Conservation (phyloP, 768 basidiomycete genomes). For the Amanita phalloides region DNA sequence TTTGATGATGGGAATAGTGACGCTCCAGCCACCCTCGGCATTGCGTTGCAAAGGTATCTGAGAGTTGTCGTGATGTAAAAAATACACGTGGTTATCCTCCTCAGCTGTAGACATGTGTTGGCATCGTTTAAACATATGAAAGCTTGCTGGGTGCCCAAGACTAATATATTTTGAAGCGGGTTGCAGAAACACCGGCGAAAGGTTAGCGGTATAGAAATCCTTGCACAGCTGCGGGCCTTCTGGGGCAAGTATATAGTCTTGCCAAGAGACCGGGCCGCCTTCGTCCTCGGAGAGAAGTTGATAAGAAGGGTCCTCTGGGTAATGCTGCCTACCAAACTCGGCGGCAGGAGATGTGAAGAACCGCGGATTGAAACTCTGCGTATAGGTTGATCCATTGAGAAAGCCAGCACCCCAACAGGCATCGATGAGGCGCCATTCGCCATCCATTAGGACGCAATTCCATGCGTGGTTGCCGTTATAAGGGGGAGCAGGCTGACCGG, state of each 20-base stretch:
- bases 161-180: slow-evolving; percentile 22
- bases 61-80: slow-evolving; percentile 22
- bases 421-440: slow-evolving; percentile 36
- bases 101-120: slow-evolving; percentile 33
- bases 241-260: slow-evolving; percentile 32
- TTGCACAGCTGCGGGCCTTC: slow-evolving; percentile 24
- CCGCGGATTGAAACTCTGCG: slow-evolving; percentile 22
- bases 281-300: slow-evolving; percentile 29
- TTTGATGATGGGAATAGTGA: slow-evolving; percentile 22
- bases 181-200: slow-evolving; percentile 22
- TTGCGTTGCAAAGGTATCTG: slow-evolving; percentile 24
- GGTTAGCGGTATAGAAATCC: slow-evolving; percentile 23
- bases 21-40: slow-evolving; percentile 30
- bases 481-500: slow-evolving; percentile 23
- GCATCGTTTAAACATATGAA: slow-evolving; percentile 33
- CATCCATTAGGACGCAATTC: slow-evolving; percentile 34
- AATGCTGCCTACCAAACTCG: slow-evolving; percentile 34
- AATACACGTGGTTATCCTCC: slow-evolving; percentile 29
- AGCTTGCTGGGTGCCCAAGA: slow-evolving; percentile 23
- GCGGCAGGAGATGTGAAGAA: slow-evolving; percentile 32
- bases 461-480: slow-evolving; percentile 34
- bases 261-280: slow-evolving; percentile 29
- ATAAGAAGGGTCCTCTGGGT: slow-evolving; percentile 30
- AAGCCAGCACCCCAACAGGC: slow-evolving; percentile 40
- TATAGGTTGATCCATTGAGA: slow-evolving; percentile 22